These are phyloP conservation scores for Gossypium raimondii DNA, from an alignment of 345 rosid genomes.

Conservation along the genomic window DNA sequence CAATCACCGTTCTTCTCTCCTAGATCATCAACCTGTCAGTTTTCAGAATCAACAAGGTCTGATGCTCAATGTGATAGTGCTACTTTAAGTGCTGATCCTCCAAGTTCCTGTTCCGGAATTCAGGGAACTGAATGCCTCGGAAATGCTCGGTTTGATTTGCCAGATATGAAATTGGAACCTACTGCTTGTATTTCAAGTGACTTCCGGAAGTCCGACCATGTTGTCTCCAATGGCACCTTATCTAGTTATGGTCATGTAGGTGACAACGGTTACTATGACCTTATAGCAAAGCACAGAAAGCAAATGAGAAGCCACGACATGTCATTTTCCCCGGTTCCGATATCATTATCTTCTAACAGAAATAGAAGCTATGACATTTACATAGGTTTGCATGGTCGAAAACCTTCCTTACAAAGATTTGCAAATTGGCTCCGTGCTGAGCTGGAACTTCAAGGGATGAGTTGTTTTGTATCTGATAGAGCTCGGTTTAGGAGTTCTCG, in stretches of 20 bases:
- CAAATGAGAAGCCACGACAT: constrained; percentile 37
- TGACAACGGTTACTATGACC: constrained; percentile 28
- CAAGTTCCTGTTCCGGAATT: constrained; percentile 51
- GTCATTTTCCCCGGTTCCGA: constrained; percentile 44
- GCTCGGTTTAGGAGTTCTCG: constrained; percentile 67
- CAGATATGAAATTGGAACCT: constrained; percentile 38
- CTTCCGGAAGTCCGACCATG: constrained; percentile 41
- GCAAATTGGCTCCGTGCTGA: constrained; percentile 91
- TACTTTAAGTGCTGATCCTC: constrained; percentile 39
- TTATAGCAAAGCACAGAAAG: constrained; percentile 38
- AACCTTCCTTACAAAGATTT: constrained; percentile 69
- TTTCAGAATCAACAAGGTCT: constrained; percentile 59
- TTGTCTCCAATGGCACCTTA: constrained; percentile 41
- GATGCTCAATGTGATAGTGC: constrained; percentile 59
- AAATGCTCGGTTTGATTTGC: constrained; percentile 33
- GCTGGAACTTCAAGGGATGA: constrained; percentile 87
- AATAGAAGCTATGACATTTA: constrained; percentile 78
- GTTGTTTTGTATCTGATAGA: constrained; percentile 81
- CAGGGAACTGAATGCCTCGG: constrained; percentile 39
- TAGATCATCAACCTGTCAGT: constrained; percentile 53
- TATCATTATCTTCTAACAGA: constrained; percentile 60
- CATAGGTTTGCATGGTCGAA: constrained; percentile 76
- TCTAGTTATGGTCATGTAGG: constrained; percentile 34
- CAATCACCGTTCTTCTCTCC: constrained; percentile 98
- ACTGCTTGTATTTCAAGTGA: constrained; percentile 32